Percentiles rank a stretch among this genome's conserved stretches.
Conservation (phyloP, 2,329 filamentous ascomycete genomes). For the Aspergillus persii region DNA sequence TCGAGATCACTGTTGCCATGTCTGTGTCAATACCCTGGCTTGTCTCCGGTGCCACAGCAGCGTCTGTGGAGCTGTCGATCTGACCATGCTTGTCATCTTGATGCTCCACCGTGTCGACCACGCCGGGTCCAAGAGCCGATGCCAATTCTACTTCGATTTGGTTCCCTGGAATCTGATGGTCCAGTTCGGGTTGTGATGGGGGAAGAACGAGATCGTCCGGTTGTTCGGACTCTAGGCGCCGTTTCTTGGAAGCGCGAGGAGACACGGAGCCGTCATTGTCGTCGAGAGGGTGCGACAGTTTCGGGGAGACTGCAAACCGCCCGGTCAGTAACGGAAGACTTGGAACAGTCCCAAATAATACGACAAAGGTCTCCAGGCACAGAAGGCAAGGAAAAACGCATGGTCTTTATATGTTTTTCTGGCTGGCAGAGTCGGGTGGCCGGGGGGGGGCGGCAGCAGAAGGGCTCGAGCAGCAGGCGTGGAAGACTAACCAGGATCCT, state of each 20-base stretch:
- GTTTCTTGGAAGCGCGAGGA: constrained; percentile 40
- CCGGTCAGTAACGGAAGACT: constrained; percentile 3
- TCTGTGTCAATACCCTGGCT: constrained; percentile 31
- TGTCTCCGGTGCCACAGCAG: constrained; percentile 18
- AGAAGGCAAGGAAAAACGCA: neutral
- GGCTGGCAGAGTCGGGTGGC: neutral
- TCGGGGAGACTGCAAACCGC: constrained; percentile 23
- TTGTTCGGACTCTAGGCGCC: constrained; percentile 33
- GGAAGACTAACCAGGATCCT: constrained; percentile 35
- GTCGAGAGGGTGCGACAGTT: constrained; percentile 34
- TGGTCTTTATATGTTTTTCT: neutral
- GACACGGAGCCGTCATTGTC: constrained; percentile 33
- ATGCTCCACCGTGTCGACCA: constrained; percentile 27
- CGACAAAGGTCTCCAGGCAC: neutral
- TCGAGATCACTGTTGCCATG: constrained; percentile 40
- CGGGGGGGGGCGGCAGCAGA: neutral
- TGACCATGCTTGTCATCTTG: constrained; percentile 22
- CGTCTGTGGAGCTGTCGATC: constrained; percentile 17
- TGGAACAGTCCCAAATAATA: neutral
- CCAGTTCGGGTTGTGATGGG: constrained; percentile 16
- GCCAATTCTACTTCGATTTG: constrained; percentile 38
- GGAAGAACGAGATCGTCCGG: constrained; percentile 22
- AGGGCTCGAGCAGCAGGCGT: neutral
- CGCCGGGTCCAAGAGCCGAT: constrained; percentile 32
- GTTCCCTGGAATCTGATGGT: constrained; percentile 28